Base-by-base conservation (phyloP, 2,329 filamentous ascomycete genomes). In the Diaporthe australafricana region DNA sequence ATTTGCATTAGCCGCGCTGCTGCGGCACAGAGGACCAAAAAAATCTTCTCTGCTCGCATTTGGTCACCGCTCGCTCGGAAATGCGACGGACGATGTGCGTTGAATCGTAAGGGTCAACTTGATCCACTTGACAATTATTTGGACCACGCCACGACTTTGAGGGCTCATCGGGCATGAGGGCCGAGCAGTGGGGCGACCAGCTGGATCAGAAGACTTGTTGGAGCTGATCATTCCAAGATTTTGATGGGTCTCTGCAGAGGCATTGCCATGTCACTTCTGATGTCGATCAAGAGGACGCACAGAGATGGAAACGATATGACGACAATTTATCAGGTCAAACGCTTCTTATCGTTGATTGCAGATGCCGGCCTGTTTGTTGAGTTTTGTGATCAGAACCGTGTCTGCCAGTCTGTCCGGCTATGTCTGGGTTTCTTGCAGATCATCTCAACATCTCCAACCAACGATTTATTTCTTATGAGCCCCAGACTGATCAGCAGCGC, bases 201-300 rank as follows among this genome's bases (percentile, higher is more conserved):
- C 38, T 27, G 20, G 60, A 48, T 48, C 60, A 63, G 45, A 40
- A 32, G 25, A 35, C 48, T 45, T 38, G 35, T 22, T n/a, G 38
- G 47, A 56, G 20, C 40, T 47, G 52, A 57, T 52, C 27, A 48
- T 68, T 47, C n/a, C 53, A 67, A 52, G 40, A 40, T 40, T 57
- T 17, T 68, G 22, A 32, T 47, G 32, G 35, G 32, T 14, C 27
- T 12, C 22, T 27, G 20, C 27, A 17, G 27, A 25, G 52, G 25
- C 71, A 66, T 50, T 2, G 45, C 65, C 70, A 56, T 47, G 70
- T 73, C 68, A 56, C 68, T 32, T 25, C 17, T 38, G 48, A 47
- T 32, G 56, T 65, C 42, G 47, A 70, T 50, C 48, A 56, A 47
- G 17, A 47, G 12, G 11, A 63, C 9, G 17, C 25, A 38, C 53